phyloP scores from a whole-genome alignment of 192 early-diverging fungal genomes.

The Umbelopsis ramanniana region DNA sequence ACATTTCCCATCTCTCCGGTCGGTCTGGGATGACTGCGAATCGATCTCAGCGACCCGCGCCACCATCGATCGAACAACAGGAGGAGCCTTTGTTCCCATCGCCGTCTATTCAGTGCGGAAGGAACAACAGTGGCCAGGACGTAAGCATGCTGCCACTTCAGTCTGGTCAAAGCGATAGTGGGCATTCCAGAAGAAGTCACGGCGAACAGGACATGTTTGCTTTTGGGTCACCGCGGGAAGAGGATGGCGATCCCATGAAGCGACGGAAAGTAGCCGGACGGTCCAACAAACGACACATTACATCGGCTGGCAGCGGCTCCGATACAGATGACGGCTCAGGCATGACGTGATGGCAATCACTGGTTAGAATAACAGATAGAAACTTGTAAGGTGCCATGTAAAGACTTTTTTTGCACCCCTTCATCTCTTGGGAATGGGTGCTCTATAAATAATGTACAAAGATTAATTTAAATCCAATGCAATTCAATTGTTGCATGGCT shows the following conservation, averaged over 20 bases:
- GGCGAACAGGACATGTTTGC: conserved; percentile 1
- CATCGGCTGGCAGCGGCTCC: background rate
- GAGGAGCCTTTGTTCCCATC: conserved; percentile 7
- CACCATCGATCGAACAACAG: background rate
- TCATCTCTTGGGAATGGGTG: too few species aligned
- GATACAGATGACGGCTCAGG: conserved; percentile 13
- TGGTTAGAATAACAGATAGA: too few species aligned
- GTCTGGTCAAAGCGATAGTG: background rate
- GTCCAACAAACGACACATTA: background rate
- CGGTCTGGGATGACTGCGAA: background rate
- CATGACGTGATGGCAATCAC: background rate
- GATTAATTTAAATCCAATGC: too few species aligned
- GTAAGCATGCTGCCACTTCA: background rate
- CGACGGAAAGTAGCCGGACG: background rate
- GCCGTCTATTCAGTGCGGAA: background rate
- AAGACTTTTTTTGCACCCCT: too few species aligned
- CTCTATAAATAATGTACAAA: too few species aligned
- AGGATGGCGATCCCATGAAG: background rate
- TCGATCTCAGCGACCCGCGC: background rate
- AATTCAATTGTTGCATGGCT: too few species aligned
- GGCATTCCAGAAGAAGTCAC: background rate
- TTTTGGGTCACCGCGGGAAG: background rate
- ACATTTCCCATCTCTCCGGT: background rate
- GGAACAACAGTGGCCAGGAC: background rate
- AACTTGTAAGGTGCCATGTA: too few species aligned